Conservation (phyloP, 768 basidiomycete genomes). For the Boletales sp. region DNA sequence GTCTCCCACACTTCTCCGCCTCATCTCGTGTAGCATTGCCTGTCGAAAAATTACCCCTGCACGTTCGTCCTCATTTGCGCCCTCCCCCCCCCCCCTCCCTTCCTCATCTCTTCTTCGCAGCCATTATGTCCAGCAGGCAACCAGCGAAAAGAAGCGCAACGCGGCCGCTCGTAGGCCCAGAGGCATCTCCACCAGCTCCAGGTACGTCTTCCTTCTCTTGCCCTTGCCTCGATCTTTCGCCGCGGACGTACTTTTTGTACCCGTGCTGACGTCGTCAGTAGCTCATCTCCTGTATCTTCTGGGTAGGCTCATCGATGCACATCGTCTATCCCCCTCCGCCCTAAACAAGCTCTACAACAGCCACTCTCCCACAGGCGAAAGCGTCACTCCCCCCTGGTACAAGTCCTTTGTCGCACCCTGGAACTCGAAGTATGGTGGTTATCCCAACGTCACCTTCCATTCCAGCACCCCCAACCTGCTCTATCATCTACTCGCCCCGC, state of each 20-base stretch:
- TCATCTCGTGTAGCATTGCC: slow-evolving; percentile 58
- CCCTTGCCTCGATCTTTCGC: slow-evolving; percentile 10
- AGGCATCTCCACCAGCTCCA: slow-evolving; percentile 50
- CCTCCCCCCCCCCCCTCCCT: slow-evolving; percentile 12
- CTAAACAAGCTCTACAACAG: slow-evolving; percentile 29
- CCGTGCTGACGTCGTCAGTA: slow-evolving; percentile 24
- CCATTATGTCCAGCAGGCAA: slow-evolving; percentile 80
- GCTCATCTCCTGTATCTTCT: slow-evolving; percentile 32
- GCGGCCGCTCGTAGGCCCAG: slow-evolving; percentile 61
- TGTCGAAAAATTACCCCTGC: slow-evolving; percentile 87
- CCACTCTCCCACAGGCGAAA: slow-evolving; percentile 27
- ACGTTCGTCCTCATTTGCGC: slow-evolving; percentile 55
- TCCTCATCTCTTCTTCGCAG: slow-evolving; percentile 35
- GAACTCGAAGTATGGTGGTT: slow-evolving; percentile 31
- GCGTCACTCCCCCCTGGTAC: slow-evolving; percentile 25
- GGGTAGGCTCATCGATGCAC: slow-evolving; percentile 37
- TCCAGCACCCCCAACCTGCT: slow-evolving; percentile 67
- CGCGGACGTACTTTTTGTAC: slow-evolving; percentile 23
- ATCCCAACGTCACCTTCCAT: slow-evolving; percentile 50
- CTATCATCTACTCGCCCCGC: slow-evolving; percentile 71
- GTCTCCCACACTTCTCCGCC: slow-evolving; percentile 1
- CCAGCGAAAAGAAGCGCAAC: slow-evolving; percentile 77
- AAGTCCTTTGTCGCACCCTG: slow-evolving; percentile 25
- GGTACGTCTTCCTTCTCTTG: slow-evolving; percentile 30
- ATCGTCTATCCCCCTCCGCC: slow-evolving; percentile 16